Conservation (phyloP, 1,284 basidiomycete species). For the Trichosporon sp. region DNA sequence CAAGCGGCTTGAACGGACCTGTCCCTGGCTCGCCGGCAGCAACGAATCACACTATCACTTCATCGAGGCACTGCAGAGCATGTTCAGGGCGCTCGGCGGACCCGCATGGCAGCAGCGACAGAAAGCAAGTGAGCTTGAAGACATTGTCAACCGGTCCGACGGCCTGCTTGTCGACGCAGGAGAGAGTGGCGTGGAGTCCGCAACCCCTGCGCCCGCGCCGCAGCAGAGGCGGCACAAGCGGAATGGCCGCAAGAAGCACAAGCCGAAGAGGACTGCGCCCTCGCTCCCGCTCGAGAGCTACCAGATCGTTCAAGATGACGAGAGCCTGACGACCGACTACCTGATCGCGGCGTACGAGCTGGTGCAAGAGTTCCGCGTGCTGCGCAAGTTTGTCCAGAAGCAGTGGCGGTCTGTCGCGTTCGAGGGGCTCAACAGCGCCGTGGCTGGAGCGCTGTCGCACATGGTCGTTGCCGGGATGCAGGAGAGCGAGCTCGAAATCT, state of each 20-base stretch:
- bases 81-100: background rate
- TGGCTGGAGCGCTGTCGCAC: conserved; percentile 4
- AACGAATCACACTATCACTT: conserved; percentile 4
- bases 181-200: background rate
- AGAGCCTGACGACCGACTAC: conserved; percentile 8
- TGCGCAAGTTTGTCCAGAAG: background rate
- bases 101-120: background rate
- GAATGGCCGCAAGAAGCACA: conserved; percentile 3
- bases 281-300: conserved; percentile 7
- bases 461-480: background rate
- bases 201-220: background rate
- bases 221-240: background rate
- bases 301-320: conserved; percentile 3
- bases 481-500: conserved; percentile 6
- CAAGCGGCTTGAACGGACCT: conserved; percentile 1
- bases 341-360: conserved; percentile 10
- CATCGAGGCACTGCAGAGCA: conserved; percentile 6
- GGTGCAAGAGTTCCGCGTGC: background rate
- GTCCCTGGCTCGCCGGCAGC: background rate
- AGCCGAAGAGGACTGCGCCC: background rate
- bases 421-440: background rate
- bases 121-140: background rate
- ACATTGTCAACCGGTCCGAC: background rate
- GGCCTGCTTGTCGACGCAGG: background rate
- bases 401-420: conserved; percentile 3